Evolutionary conservation across 495 filamentous ascomycete species (phyloP), one percentile per base, ranked within the genome.

Genomic region (Amorphotheca resinae): DNA sequence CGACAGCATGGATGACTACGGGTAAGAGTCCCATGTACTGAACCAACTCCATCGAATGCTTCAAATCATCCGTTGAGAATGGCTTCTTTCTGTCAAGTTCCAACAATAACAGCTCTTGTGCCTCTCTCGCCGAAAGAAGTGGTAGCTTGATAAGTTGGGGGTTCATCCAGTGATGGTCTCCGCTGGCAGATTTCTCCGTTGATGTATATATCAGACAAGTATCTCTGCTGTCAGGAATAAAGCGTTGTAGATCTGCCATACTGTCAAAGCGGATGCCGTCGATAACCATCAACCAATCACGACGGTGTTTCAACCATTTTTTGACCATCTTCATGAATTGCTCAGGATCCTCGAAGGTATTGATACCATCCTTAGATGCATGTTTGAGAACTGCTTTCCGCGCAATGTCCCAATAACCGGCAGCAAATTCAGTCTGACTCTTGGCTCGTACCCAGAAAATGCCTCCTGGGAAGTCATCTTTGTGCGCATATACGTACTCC

Each of bases 381-480:
- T 46, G 20, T 15, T 62, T 66, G 18, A 85, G 56, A 0, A 69
- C 70, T 16, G 73, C 77, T 15, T 73, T 74, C 57, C 80, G 74
- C 0, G 80, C 81, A 45, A 89, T 84, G 44, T 82, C 75, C 74
- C 80, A 83, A 56, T 74, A 89, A 32, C 77, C 76, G 31, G 78
- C 75, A 40, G 72, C 74, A 15, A 77, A 63, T 22, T 82, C 75
- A 38, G 74, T 63, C 17, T 66, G 59, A 8, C 73, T 77, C 51
- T 80, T 82, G 8, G 82, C 77, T 41, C 77, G 70, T 22, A 89
- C 69, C 84, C 84, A 91, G 53, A 87, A 91, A 16, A 87, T 69
- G 4, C 84, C 84, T 1, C 82, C 84, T 0, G 71, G 72, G 50
- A 79, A 91, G 51, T 76, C 67, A 8, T 70, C 67, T 15, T 67